Base-by-base conservation (phyloP, 2,329 filamentous ascomycete genomes). In the Aureobasidium mangrovei region DNA sequence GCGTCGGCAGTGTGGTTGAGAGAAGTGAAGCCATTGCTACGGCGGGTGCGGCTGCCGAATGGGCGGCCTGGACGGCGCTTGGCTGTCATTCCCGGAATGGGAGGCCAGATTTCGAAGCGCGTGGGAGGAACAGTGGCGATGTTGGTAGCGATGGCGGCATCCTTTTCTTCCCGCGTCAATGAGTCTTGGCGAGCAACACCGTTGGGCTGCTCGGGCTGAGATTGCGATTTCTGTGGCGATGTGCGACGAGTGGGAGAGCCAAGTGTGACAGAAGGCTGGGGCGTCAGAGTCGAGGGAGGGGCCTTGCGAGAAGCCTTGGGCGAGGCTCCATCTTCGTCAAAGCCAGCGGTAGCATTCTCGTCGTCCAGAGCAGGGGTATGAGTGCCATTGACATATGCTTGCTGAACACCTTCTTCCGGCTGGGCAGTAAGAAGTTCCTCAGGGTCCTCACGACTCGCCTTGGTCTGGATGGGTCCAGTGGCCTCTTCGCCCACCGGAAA, bases 361-460 rank as follows among this genome's bases (percentile, higher is more conserved):
- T 24, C 18, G 3, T 53, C 49, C 4, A 41, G 49, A 32, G 44
- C 49, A 18, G 44, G 55, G 10, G 46, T 55, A 10, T 44, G 39
- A 35, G 29, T 53, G 12, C 38, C 54, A 29, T 52, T 56, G 41
- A 53, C 27, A 7, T 48, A 36, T 12, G 61, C 62, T 58, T 71
- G 65, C 55, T 75, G 70, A 0, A 74, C 69, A 32, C 69, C 70
- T 62, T 76, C 72, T 63, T 74, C 70, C 29, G 72, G 68, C 35
- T 65, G 64, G 8, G 66, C 64, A 27, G 65, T 65, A 1, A 69
- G 70, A 24, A 71, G 66, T 36, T 75, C 73, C 6, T 69, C 66
- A 38, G 85, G 82, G 26, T 89, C 90, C 58, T 94, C 90, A 35
- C 91, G 82, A 4, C 86, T 89, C 9, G 91, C 91, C 53, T 97